A percentile compares a stretch with the other conserved stretches of the same genome.
phyloP scores from a whole-genome alignment of 352 stramenopile species.

The Pythium phragmiticola region DNA sequence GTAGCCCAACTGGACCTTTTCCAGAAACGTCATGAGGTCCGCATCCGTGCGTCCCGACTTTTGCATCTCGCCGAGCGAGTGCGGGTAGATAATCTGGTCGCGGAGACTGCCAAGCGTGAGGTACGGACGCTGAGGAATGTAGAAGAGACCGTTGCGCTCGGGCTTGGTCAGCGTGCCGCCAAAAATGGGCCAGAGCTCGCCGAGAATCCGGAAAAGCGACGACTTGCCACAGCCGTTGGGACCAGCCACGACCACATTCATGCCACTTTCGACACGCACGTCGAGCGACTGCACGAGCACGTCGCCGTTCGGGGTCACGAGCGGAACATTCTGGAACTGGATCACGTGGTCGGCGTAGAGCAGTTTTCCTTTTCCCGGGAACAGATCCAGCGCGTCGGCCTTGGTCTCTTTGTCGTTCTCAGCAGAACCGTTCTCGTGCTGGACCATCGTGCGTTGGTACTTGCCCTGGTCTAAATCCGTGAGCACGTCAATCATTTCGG shows the following conservation, averaged over 20 bases:
- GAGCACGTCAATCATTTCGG: conserved; percentile 81
- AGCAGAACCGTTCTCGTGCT: conserved; percentile 28
- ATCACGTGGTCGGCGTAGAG: conserved; percentile 72
- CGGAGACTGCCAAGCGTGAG: conserved; percentile 82
- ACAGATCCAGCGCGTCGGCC: conserved; percentile 48
- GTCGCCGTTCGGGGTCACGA: conserved; percentile 88
- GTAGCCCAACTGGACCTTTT: conserved; percentile 82
- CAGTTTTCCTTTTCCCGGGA: conserved; percentile 61
- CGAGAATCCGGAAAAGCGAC: conserved; percentile 86
- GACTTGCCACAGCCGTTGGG: conserved; percentile 88
- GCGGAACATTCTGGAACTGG: conserved; percentile 85
- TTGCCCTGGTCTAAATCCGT: conserved; percentile 56
- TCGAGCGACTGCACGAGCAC: conserved; percentile 82
- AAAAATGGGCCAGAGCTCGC: conserved; percentile 86
- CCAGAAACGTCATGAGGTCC: conserved; percentile 66
- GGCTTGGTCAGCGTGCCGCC: conserved; percentile 77
- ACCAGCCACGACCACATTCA: conserved; percentile 87
- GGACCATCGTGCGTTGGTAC: conserved; percentile 80
- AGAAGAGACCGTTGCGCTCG: conserved; percentile 83
- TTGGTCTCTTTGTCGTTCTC: conserved; percentile 30
- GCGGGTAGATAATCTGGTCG: conserved; percentile 90
- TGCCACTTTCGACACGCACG: conserved; percentile 82
- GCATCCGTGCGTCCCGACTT: conserved; percentile 48
- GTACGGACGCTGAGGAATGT: conserved; percentile 90
- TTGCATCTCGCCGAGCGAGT: conserved; percentile 69